Evolutionary conservation across 345 rosid species (phyloP).

Genomic region (Odontarrhena argentea): DNA sequence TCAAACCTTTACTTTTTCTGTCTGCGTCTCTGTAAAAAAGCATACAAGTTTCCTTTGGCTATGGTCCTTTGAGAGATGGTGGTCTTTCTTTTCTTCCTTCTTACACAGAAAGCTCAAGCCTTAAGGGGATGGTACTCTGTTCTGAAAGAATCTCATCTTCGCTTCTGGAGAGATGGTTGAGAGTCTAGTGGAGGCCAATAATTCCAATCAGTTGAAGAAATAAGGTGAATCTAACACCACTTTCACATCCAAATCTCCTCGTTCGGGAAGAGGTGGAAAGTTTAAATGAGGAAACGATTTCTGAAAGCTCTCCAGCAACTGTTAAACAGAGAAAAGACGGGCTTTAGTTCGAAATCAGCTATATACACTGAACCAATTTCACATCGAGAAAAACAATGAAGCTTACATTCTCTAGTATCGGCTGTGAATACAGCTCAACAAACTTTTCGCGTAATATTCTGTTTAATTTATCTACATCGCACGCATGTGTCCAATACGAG

Average conservation of each 20-base stretch:
- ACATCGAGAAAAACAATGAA: slow-evolving; percentile 17
- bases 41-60: slow-evolving; percentile 21
- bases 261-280: slow-evolving; percentile 83
- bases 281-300: slow-evolving; percentile 66
- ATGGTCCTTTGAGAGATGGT: slow-evolving; percentile 16
- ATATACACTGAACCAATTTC: slow-evolving; percentile 28
- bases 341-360: slow-evolving; percentile 49
- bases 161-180: slow-evolving; percentile 23
- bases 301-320: slow-evolving; percentile 90
- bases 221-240: slow-evolving; percentile 84
- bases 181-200: slow-evolving; percentile 33
- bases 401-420: slow-evolving; percentile 89
- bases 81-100: slow-evolving; percentile 11
- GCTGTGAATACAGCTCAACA: slow-evolving; percentile 81
- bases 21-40: slow-evolving; percentile 30
- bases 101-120: slow-evolving; percentile 35
- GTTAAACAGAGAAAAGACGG: slow-evolving; percentile 22
- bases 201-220: slow-evolving; percentile 74
- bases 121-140: slow-evolving; percentile 23
- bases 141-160: slow-evolving; percentile 22
- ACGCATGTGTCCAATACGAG: slow-evolving; percentile 99
- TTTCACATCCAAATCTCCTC: slow-evolving; percentile 82
- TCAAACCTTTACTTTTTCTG: not conserved
- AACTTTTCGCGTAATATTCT: slow-evolving; percentile 86
- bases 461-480: slow-evolving; percentile 89